Conservation (phyloP, 495 filamentous ascomycete species). For the Margaritispora aquatica region DNA sequence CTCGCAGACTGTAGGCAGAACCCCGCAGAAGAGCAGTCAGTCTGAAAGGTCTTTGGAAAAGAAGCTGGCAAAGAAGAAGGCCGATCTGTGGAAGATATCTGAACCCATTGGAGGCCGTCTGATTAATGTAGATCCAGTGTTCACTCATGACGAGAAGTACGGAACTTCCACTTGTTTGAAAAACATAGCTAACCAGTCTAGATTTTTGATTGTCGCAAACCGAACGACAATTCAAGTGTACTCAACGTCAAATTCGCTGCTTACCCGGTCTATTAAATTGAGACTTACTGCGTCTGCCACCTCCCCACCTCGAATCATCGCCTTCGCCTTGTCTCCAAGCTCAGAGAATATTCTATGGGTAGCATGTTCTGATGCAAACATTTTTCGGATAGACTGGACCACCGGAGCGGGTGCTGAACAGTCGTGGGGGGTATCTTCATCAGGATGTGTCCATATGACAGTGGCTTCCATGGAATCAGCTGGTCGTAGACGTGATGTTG, state of each 20-base stretch:
- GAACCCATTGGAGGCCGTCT: slow-evolving; percentile 62
- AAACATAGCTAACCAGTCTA: slow-evolving; percentile 44
- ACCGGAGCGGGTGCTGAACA: slow-evolving; percentile 42
- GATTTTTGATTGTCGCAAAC: slow-evolving; percentile 57
- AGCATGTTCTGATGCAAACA: slow-evolving; percentile 54
- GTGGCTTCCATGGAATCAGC: slow-evolving; percentile 35
- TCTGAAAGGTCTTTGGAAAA: neutral
- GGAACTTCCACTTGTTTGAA: slow-evolving; percentile 20
- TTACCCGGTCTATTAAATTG: slow-evolving; percentile 55
- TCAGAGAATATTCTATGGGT: slow-evolving; percentile 60
- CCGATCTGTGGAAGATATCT: slow-evolving; percentile 47
- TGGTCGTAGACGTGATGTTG: slow-evolving; percentile 32
- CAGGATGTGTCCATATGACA: slow-evolving; percentile 35
- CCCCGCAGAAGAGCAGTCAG: neutral
- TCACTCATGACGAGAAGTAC: slow-evolving; percentile 77
- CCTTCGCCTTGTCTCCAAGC: slow-evolving; percentile 52
- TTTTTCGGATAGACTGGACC: slow-evolving; percentile 75
- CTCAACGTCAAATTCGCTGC: slow-evolving; percentile 71
- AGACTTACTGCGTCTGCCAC: slow-evolving; percentile 12
- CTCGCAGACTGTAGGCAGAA: neutral
- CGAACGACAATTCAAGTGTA: slow-evolving; percentile 68
- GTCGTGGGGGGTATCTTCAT: slow-evolving; percentile 32
- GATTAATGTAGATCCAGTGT: slow-evolving; percentile 67
- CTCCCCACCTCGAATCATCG: slow-evolving; percentile 35
- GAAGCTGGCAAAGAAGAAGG: slow-evolving; percentile 1